These are phyloP conservation scores for Pichia sp. DNA, from an alignment of 1,139 yeast species.

Conservation along the genomic window DNA sequence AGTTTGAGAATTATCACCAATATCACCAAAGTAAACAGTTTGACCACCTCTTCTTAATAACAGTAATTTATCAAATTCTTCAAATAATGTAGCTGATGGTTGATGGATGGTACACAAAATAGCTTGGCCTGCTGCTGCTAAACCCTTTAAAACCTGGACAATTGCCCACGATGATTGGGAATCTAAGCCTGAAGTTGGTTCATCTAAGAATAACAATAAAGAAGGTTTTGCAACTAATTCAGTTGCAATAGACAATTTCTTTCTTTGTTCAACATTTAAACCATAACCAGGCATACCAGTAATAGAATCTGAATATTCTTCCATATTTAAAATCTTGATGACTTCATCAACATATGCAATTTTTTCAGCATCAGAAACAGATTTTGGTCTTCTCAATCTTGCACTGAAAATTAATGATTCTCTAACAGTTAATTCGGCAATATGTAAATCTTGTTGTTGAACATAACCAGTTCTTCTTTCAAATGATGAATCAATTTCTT, in stretches of 20 bases:
- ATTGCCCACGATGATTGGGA: conserved; percentile 50
- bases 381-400: conserved; percentile 41
- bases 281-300: conserved; percentile 49
- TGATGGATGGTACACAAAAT: conserved; percentile 51
- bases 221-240: conserved; percentile 47
- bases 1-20: conserved; percentile 42
- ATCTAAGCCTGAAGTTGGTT: conserved; percentile 47
- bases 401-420: conserved; percentile 49
- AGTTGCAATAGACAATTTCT: conserved; percentile 35
- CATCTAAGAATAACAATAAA: conserved; percentile 42
- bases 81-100: conserved; percentile 49
- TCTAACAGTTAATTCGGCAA: conserved; percentile 43
- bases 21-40: conserved; percentile 54
- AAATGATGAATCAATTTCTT: conserved; percentile 36
- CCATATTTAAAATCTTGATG: conserved; percentile 44
- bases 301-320: conserved; percentile 46
- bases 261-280: conserved; percentile 50
- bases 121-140: conserved; percentile 45
- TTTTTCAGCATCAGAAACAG: conserved; percentile 40
- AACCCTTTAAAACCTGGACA: conserved; percentile 35
- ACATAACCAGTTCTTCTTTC: conserved; percentile 50
- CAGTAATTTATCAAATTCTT: conserved; percentile 39
- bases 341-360: conserved; percentile 44
- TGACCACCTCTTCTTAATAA: conserved; percentile 43
- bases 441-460: conserved; percentile 51